Percentiles rank a stretch among this genome's conserved stretches.
These are phyloP conservation scores for Rhizopus delemar DNA, from an alignment of 371 early-diverging fungal genomes.

Conservation along the genomic window DNA sequence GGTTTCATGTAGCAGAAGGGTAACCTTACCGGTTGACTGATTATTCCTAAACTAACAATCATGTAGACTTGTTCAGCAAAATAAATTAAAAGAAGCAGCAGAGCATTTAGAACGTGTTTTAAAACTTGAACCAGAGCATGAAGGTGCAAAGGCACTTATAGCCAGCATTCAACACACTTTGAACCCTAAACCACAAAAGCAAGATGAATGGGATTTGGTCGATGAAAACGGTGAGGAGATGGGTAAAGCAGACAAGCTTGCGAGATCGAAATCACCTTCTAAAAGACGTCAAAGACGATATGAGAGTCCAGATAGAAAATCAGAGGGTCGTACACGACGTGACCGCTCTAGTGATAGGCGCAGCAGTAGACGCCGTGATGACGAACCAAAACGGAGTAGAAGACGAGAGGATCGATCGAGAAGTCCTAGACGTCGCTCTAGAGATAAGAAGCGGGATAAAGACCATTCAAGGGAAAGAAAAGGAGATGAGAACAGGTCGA, in stretches of 20 bases:
- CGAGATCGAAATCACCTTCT: background rate
- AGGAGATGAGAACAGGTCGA: background rate
- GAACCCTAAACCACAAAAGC: constrained; percentile 14
- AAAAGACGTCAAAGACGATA: constrained; percentile 1
- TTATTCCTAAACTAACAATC: background rate
- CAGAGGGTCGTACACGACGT: background rate
- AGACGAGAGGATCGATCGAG: background rate
- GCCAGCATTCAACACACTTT: constrained; percentile 29
- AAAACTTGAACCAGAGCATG: constrained; percentile 36
- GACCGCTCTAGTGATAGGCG: background rate
- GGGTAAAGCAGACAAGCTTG: background rate
- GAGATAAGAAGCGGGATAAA: background rate
- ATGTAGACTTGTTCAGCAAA: constrained; percentile 31
- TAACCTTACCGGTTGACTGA: constrained; percentile 5
- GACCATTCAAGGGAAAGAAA: background rate
- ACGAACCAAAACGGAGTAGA: background rate
- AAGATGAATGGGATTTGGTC: constrained; percentile 32
- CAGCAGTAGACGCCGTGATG: background rate
- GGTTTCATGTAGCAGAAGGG: constrained; percentile 51
- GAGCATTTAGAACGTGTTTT: constrained; percentile 39
- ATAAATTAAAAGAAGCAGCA: constrained; percentile 30
- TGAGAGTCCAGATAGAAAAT: background rate
- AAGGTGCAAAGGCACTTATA: constrained; percentile 33
- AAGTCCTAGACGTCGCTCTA: background rate
- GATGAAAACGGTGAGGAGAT: constrained; percentile 25